These are phyloP conservation scores for Ambrosiella cleistominuta DNA, from an alignment of 2,329 filamentous ascomycete species.

Conservation along the genomic window DNA sequence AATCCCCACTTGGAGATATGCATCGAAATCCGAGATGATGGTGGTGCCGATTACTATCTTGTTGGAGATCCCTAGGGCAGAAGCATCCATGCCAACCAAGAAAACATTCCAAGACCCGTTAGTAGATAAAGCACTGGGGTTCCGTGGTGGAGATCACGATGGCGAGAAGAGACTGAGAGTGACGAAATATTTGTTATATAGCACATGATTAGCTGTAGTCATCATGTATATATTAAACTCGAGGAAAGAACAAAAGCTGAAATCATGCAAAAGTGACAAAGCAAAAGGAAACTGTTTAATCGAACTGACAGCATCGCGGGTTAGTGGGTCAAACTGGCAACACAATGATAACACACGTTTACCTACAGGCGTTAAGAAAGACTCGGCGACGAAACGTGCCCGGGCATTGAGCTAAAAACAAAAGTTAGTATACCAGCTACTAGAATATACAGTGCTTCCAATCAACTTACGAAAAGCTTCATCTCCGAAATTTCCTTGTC, in stretches of 20 bases:
- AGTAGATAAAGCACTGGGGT: background rate
- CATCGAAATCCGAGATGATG: slow-evolving; percentile 4
- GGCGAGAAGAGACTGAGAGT: too few species aligned
- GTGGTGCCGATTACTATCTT: slow-evolving; percentile 7
- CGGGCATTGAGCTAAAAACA: slow-evolving; percentile 66
- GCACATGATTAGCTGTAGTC: too few species aligned
- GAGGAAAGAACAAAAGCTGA: background rate
- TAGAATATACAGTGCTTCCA: background rate
- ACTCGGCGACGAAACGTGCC: slow-evolving; percentile 94
- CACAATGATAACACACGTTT: background rate
- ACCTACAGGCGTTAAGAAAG: slow-evolving; percentile 81
- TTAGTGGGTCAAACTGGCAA: background rate
- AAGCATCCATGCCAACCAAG: background rate
- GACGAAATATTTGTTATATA: too few species aligned
- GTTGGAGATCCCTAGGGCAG: background rate
- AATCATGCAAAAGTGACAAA: slow-evolving; percentile 1
- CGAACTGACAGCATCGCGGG: slow-evolving; percentile 4
- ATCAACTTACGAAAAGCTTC: slow-evolving; percentile 81
- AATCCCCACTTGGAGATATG: slow-evolving; percentile 2
- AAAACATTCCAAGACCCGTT: background rate
- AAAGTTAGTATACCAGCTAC: slow-evolving; percentile 12
- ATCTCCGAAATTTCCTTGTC: slow-evolving; percentile 99
- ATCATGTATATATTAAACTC: background rate
- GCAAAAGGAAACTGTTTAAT: slow-evolving; percentile 8
- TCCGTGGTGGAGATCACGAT: too few species aligned